These are phyloP conservation scores for Phialophora tarda DNA, from an alignment of 2,329 filamentous ascomycete species.

Conservation along the genomic window DNA sequence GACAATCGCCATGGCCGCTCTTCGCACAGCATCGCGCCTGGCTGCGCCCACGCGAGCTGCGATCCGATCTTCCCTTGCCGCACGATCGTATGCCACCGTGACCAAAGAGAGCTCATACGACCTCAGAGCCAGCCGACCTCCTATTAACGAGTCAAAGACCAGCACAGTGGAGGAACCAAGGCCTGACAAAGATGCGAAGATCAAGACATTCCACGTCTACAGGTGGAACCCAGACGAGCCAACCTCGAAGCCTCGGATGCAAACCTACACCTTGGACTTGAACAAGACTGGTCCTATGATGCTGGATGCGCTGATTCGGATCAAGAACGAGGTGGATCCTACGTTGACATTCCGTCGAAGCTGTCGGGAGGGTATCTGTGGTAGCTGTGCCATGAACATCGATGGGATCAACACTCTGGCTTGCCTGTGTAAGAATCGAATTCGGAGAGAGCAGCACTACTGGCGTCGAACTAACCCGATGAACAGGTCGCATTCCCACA, in stretches of 20 bases:
- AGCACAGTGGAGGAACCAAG: constrained; percentile 67
- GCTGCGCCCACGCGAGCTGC: constrained; percentile 44
- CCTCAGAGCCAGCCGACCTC: constrained; percentile 43
- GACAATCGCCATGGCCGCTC: constrained; percentile 52
- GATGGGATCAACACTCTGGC: constrained; percentile 97
- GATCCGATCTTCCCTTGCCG: constrained; percentile 47
- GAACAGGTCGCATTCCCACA: constrained; percentile 84
- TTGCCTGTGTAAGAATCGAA: constrained; percentile 79
- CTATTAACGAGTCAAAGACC: constrained; percentile 59
- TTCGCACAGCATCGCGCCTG: constrained; percentile 55
- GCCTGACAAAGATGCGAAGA: constrained; percentile 61
- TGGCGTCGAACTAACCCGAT: constrained; percentile 21
- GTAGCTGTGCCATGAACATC: constrained; percentile 99
- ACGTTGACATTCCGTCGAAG: constrained; percentile 94
- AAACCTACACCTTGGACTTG: constrained; percentile 90
- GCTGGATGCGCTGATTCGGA: constrained; percentile 91
- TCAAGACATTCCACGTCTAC: constrained; percentile 99
- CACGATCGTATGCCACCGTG: constrained; percentile 56
- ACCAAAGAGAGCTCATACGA: constrained; percentile 45
- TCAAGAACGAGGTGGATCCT: constrained; percentile 98
- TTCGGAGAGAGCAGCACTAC: constrained; percentile 25
- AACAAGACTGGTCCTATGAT: constrained; percentile 99
- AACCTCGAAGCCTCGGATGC: constrained; percentile 91
- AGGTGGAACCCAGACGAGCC: constrained; percentile 96
- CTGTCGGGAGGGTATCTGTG: constrained; percentile 97